Conservation (phyloP, 768 basidiomycete species). For the Tubosaeta sp. region DNA sequence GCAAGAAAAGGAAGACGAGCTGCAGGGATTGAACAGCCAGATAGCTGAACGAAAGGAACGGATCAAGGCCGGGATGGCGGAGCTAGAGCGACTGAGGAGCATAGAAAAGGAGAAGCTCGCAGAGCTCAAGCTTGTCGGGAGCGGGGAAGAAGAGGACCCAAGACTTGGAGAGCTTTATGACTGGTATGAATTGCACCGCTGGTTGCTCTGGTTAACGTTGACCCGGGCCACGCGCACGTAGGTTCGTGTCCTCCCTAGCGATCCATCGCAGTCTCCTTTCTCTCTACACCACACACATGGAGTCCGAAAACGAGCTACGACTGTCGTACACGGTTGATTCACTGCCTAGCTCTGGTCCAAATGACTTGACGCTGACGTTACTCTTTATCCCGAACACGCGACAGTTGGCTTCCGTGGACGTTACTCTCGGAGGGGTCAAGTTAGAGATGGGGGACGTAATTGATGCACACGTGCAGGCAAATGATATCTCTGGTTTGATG, state of each 20-base stretch:
- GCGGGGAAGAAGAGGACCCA: constrained; percentile 59
- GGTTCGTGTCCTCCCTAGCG: constrained; percentile 67
- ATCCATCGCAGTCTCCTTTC: constrained; percentile 61
- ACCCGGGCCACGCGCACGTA: constrained; percentile 23
- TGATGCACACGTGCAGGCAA: constrained; percentile 57
- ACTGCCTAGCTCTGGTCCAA: constrained; percentile 21
- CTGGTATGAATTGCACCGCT: constrained; percentile 44
- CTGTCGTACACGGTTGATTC: constrained; percentile 56
- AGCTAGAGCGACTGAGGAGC: constrained; percentile 55
- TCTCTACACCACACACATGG: constrained; percentile 53
- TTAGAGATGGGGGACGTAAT: constrained; percentile 56
- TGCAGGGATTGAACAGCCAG: constrained; percentile 48
- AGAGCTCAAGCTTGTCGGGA: constrained; percentile 51
- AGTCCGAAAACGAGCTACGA: constrained; percentile 74
- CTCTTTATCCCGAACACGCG: constrained; percentile 70
- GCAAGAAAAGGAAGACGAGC: constrained; percentile 67
- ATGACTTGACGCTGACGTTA: constrained; percentile 47
- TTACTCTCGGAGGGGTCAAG: constrained; percentile 49
- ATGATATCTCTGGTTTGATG: constrained; percentile 63
- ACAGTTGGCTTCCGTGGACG: constrained; percentile 56
- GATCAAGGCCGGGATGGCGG: constrained; percentile 52
- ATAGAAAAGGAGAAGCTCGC: constrained; percentile 64
- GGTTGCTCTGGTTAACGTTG: not conserved
- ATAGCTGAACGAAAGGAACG: constrained; percentile 54
- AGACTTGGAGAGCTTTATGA: constrained; percentile 63